Evolutionary conservation across 805 yeast genomes (phyloP), one percentile per base, ranked within the genome.

Genomic region (Ascoidea rubescens): DNA sequence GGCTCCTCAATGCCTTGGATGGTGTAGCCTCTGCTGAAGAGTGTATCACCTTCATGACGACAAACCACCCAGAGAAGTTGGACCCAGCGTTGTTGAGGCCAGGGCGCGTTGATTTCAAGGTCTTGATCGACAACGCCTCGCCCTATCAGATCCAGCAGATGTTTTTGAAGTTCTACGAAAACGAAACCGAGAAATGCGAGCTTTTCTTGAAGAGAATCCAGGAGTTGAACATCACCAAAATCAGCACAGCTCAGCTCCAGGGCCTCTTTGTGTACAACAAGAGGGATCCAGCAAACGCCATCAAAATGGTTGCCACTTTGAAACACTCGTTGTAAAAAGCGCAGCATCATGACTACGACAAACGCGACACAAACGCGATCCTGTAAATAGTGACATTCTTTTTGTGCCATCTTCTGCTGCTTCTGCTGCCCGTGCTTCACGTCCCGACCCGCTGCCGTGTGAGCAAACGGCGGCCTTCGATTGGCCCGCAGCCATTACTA

Each of bases 21-120:
- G 99, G 99, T 48, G 98, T 93, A 16, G 93, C 98, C 3, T 87
- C 96, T 32, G 96, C 97, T 1, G 99, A 93, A 63, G 98, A 93
- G 63, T 84, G 96, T 48, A 75, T 93, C 42, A 91, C 97, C 0
- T 93, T 93, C 67, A 93, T 93, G 99, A 93, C 99, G 21, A 91
- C 99, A 21, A 93, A 93, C 66, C 99, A 93, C 62, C 96, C 97
- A 0, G 98, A 93, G 56, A 79, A 79, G 56, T 71, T 93, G 45
- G 99, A 93, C 61, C 88, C 96, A 1, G 99, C 99, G 0, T 74
- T 93, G 47, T 69, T 93, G 64, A 75, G 99, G 57, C 99, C 99
- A 0, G 99, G 99, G 2, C 75, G 99, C 67, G 83, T 93, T 37
- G 99, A 93, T 64, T 81, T 74, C 65, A 87, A 88, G 67, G 83